Base-by-base conservation (phyloP, 176 grass and related monocot genomes). In the Oryza glumipatula region DNA sequence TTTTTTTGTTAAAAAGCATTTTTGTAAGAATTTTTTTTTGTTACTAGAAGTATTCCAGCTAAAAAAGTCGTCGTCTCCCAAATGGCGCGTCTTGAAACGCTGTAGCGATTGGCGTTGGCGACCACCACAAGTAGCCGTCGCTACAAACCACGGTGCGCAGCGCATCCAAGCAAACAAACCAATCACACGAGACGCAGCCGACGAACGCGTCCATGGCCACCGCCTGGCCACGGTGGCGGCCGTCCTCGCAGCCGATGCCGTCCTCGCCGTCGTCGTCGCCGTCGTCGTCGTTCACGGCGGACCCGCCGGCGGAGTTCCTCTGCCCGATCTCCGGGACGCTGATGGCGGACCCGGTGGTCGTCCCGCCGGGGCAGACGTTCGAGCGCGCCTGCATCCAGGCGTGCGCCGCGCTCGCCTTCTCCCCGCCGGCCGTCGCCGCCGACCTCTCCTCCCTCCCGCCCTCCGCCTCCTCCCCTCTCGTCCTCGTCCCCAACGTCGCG, bases 311-410 rank as follows among this genome's bases (percentile, higher is more conserved):
- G 16, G 89, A 98, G 85, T 98, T 98, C 87, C 82, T 98, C 68
- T 98, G 96, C 89, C 93, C 96, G 30, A 85, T 98, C 89, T 95
- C 96, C 45, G 82, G 93, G 65, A 80, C 91, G 52, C 83, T 98
- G 44, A 98, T 98, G 96, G 96, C 91, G 0, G 93, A 98, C 66
- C 96, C 93, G 2, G 96, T 98, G 48, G 69, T 87, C 36, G 85
- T 90, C 3, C 87, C 87, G 16, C 87, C 89, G 0, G 91, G 96
- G 6, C 83, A 95, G 64, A 92, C 87, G 80, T 90, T 93, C 85
- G 96, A 98, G 96, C 96, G 96, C 74, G 83, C 92, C 24, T 94
- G 93, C 85, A 92, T 98, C 85, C 93, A 94, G 81, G 96, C 96
- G 30, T 95, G 96, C 80, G 82, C 78, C 16, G 88, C 65, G 47